Base-by-base conservation (phyloP, 257 asterid species). In the Solanum tacnaense region DNA sequence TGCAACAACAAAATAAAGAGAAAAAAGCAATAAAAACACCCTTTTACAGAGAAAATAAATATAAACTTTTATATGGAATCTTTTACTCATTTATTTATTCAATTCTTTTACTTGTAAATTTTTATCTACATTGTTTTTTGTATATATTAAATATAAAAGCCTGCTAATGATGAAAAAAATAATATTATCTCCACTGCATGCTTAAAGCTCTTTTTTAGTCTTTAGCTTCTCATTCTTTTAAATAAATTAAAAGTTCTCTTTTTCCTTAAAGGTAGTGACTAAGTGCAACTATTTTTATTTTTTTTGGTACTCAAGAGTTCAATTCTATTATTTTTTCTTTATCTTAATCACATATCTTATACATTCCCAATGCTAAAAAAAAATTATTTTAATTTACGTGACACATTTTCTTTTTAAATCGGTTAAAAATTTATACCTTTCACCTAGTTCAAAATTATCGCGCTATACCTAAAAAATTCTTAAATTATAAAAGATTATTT, bases 171-270 rank as follows among this genome's bases (percentile, higher is more conserved):
- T 46, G 46, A 1, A n/a, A 38, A 82, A 71, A 81, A 31, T 10
- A n/a, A 38, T 31, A 83, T 73, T 88, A 68, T 86, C 9, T 36
- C 75, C 72, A 86, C 84, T 88, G 92, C 92, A 90, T 89, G 92
- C 92, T 89, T 89, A 89, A 87, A 89, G 78, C 88, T 34, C 83
- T 56, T 49, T 79, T 87, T 88, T 76, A 87, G 74, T 87, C 86
- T 79, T 49, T 87, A 36, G 36, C 29, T 86, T 46, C 86, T 79
- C 68, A 68, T 87, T 78, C 84, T 84, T 70, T 89, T 87, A 89
- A 36, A 89, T 89, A 32, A 34, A 89, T 89, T 35, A 75, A 87
- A 89, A 87, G 88, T 87, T 70, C 73, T 52, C 85, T 79, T 87
- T 89, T 86, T 21, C 35, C 41, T 76, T 72, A 84, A 90, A 90